Conservation (phyloP, 2,329 filamentous ascomycete genomes). For the Penicillium sp. region DNA sequence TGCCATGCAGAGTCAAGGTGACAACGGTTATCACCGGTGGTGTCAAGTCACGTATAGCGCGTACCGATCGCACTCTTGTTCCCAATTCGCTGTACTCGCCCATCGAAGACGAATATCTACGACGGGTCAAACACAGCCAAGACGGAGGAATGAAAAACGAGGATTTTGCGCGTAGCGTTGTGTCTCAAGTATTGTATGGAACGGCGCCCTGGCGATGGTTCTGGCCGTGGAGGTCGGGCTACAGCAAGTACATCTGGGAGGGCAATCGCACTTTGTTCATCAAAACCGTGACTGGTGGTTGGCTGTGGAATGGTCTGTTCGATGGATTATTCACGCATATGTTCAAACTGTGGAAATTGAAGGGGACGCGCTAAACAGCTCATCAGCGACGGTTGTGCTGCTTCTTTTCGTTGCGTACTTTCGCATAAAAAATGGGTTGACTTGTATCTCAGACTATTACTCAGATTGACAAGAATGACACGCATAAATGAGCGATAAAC, state of each 20-base stretch:
- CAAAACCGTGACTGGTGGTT: constrained; percentile 42
- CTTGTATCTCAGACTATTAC: too few relatives aligned
- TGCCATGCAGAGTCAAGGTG: constrained; percentile 43
- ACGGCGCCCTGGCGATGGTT: constrained; percentile 46
- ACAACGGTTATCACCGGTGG: constrained; percentile 57
- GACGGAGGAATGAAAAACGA: constrained; percentile 50
- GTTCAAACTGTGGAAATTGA: constrained; percentile 50
- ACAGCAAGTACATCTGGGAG: constrained; percentile 43
- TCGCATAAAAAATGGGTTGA: background rate
- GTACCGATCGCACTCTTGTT: constrained; percentile 47
- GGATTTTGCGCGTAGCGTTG: constrained; percentile 53
- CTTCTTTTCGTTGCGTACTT: background rate
- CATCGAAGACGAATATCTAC: constrained; percentile 49
- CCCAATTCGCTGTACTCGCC: constrained; percentile 51
- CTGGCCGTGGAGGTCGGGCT: constrained; percentile 44
- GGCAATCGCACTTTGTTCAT: constrained; percentile 46
- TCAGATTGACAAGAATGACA: background rate
- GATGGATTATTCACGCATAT: constrained; percentile 47
- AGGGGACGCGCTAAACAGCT: background rate
- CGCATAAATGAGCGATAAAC: background rate
- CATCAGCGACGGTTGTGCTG: too few relatives aligned
- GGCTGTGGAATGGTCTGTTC: constrained; percentile 39
- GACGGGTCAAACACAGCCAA: constrained; percentile 53
- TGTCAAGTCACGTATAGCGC: constrained; percentile 56
- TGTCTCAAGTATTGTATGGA: constrained; percentile 49